A percentile compares a stretch with the other conserved stretches of the same genome.
Conservation (phyloP, 2,329 filamentous ascomycete genomes). For the Fusarium metavorans region DNA sequence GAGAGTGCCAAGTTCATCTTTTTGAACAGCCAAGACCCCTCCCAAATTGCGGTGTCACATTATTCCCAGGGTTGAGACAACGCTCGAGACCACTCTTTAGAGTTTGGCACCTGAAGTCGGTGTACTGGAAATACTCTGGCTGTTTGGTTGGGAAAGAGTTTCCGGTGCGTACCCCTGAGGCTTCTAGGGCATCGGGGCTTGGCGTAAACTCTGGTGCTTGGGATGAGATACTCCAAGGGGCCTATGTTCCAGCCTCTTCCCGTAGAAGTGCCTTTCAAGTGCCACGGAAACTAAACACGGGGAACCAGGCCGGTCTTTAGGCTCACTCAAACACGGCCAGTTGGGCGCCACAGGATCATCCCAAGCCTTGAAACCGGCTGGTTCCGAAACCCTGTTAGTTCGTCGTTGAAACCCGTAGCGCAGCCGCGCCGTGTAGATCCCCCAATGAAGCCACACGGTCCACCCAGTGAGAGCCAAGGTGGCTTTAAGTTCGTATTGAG, state of each 20-base stretch:
- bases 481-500: neutral
- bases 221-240: neutral
- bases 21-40: neutral
- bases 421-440: neutral
- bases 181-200: neutral
- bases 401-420: neutral
- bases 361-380: neutral
- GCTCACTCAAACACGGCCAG: neutral
- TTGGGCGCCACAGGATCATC: neutral
- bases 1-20: neutral
- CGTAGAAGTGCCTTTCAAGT: neutral
- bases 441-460: neutral
- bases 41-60: neutral
- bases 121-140: neutral
- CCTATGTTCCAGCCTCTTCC: neutral
- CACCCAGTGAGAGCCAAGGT: neutral
- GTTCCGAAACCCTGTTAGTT: neutral
- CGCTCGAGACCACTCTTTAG: neutral
- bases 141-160: neutral
- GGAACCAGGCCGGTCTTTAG: neutral
- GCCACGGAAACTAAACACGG: neutral
- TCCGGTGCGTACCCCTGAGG: neutral
- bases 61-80: neutral
- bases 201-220: neutral
- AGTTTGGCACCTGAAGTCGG: neutral